These are phyloP conservation scores for Anacardium occidentale DNA, from an alignment of 345 rosid species.

Conservation along the genomic window DNA sequence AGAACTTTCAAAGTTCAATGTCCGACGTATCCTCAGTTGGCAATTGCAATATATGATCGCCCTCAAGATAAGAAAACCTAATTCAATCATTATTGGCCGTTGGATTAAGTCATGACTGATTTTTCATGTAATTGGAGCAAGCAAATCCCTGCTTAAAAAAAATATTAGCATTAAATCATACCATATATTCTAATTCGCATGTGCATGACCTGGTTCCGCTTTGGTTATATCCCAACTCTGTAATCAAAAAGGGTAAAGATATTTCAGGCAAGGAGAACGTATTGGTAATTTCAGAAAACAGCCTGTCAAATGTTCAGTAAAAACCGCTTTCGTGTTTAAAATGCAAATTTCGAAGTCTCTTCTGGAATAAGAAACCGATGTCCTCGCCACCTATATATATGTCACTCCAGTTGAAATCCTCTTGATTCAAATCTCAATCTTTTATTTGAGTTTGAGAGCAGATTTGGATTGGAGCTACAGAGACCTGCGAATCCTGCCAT, in stretches of 20 bases:
- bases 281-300: neutral
- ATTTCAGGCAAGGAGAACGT: neutral
- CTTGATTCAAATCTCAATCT: too few species aligned
- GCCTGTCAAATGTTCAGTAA: neutral
- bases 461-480: slow-evolving; percentile 17
- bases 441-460: neutral
- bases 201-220: neutral
- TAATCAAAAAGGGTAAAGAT: neutral
- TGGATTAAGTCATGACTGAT: neutral
- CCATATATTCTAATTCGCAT: too few species aligned
- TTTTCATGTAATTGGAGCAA: too few species aligned
- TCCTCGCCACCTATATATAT: slow-evolving; percentile 11
- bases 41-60: neutral
- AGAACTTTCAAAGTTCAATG: neutral
- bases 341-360: slow-evolving; percentile 24
- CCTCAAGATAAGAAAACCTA: too few species aligned
- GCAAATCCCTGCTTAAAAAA: too few species aligned
- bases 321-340: slow-evolving; percentile 2
- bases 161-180: too few species aligned
- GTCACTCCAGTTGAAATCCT: too few species aligned
- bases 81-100: neutral
- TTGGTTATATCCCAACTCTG: neutral
- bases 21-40: neutral
- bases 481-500: slow-evolving; percentile 2
- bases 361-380: slow-evolving; percentile 14